Evolutionary conservation across 108 stramenopile genomes (phyloP), one percentile per base, ranked within the genome.

Genomic region (Cyclotella sp.): DNA sequence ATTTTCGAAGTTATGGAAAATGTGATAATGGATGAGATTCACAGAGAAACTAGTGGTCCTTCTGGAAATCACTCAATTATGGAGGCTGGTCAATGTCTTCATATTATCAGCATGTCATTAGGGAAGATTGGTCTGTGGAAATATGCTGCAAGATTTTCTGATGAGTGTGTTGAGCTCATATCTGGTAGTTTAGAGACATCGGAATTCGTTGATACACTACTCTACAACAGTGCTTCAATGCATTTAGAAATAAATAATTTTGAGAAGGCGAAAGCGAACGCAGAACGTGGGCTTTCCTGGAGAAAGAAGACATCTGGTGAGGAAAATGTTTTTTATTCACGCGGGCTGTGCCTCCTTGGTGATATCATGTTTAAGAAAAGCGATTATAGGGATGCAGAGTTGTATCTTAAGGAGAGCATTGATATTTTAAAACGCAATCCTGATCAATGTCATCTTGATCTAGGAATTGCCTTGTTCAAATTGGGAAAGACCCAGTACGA

Each of bases 21-120:
- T 27, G 52, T 79, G 30, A 30, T 79, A 21, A 68, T 58, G 57
- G 72, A 79, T 21, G 70, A 73, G 34, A 66, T 79, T 19, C 30
- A 62, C 41, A 67, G 66, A 63, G 59, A 73, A 52, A 28, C 16
- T 26, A 41, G 41, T 40, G 54, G 70, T 1, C 43, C 72, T 12
- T 54, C 58, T 40, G 66, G 79, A 39, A 34, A 43, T 26, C 73
- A 51, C 30, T 75, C 79, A 52, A 76, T 77, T 30, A 68, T 87
- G 5, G 92, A 93, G 45, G 83, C 89, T 27, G 92, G 79, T 13
- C 78, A 89, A 51, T 79, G 85, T 53, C 90, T 89, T 52, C 87
- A 88, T 64, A 90, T 89, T 58, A 88, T 93, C 65, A 87, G 87
- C 24, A 78, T 90, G 55, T 91, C 89, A n/a, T 70, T 93, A 61